phyloP scores from a whole-genome alignment of 495 filamentous ascomycete species.

The Ramalina intermedia region DNA sequence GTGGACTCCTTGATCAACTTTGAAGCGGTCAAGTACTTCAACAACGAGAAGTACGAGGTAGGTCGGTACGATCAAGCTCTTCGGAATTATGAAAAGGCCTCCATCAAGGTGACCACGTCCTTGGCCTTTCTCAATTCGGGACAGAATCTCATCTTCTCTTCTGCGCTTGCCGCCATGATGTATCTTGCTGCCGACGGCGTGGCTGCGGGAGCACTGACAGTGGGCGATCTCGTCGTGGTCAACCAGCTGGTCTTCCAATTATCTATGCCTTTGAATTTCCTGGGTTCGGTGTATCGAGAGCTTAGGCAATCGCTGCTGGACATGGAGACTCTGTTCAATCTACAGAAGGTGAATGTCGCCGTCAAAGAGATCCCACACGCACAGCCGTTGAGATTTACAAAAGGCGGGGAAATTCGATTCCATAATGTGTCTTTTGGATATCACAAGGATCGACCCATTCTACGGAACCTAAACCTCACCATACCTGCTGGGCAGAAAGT shows the following conservation, averaged over 20 bases:
- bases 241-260: conserved; percentile 98
- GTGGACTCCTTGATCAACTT: conserved; percentile 97
- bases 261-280: conserved; percentile 88
- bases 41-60: conserved; percentile 92
- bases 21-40: conserved; percentile 98
- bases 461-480: conserved; percentile 69
- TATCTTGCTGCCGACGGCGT: conserved; percentile 85
- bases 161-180: conserved; percentile 95
- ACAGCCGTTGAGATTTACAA: conserved; percentile 50
- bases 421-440: conserved; percentile 95
- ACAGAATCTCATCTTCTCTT: conserved; percentile 96
- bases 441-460: conserved; percentile 70
- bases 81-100: conserved; percentile 75
- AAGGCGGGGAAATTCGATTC: conserved; percentile 80
- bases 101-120: conserved; percentile 91
- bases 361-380: conserved; percentile 65
- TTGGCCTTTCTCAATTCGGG: conserved; percentile 88
- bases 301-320: conserved; percentile 85
- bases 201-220: conserved; percentile 61
- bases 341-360: conserved; percentile 93
- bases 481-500: conserved; percentile 94
- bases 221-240: conserved; percentile 96
- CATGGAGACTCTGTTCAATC: conserved; percentile 97
- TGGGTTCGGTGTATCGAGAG: conserved; percentile 92
- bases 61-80: conserved; percentile 80